Evolutionary conservation across 495 filamentous ascomycete species (phyloP).

Genomic region (Aspergillus hancockii): DNA sequence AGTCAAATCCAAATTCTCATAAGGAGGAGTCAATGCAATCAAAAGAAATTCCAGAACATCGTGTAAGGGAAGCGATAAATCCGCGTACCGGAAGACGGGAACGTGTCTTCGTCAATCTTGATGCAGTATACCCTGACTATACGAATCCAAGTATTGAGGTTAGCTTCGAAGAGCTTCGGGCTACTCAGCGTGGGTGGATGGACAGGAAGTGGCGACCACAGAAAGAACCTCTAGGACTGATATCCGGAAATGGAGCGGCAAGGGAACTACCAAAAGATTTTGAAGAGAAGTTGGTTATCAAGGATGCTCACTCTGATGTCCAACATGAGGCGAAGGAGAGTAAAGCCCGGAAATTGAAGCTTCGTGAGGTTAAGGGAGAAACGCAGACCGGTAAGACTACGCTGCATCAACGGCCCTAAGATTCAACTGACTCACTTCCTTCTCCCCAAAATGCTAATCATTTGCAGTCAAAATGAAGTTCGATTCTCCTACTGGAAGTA

Average conservation of each 20-base stretch:
- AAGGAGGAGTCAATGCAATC: conserved; percentile 37
- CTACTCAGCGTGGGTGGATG: conserved; percentile 76
- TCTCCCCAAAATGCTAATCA: conserved; percentile 21
- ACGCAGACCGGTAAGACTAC: conserved; percentile 73
- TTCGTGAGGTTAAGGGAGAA: conserved; percentile 72
- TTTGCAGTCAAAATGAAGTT: conserved; percentile 83
- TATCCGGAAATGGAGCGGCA: conserved; percentile 36
- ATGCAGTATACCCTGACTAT: conserved; percentile 77
- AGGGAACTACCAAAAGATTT: conserved; percentile 29
- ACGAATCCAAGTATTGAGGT: conserved; percentile 67
- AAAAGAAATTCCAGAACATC: conserved; percentile 43
- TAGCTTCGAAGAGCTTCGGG: conserved; percentile 90
- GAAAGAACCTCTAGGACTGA: conserved; percentile 40
- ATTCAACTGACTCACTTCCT: conserved; percentile 7
- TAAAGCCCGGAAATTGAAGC: conserved; percentile 66
- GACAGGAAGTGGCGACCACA: conserved; percentile 61
- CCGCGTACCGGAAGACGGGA: conserved; percentile 77
- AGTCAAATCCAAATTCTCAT: conserved; percentile 55
- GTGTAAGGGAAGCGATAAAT: conserved; percentile 75
- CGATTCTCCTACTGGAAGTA: conserved; percentile 78
- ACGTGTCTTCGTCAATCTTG: conserved; percentile 81
- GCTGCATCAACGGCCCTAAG: conserved; percentile 7
- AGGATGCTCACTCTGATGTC: conserved; percentile 35
- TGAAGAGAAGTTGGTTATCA: conserved; percentile 31
- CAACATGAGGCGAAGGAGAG: conserved; percentile 35